These are phyloP conservation scores for Collybiopsis luxurians DNA, from an alignment of 768 basidiomycete species.

Conservation along the genomic window DNA sequence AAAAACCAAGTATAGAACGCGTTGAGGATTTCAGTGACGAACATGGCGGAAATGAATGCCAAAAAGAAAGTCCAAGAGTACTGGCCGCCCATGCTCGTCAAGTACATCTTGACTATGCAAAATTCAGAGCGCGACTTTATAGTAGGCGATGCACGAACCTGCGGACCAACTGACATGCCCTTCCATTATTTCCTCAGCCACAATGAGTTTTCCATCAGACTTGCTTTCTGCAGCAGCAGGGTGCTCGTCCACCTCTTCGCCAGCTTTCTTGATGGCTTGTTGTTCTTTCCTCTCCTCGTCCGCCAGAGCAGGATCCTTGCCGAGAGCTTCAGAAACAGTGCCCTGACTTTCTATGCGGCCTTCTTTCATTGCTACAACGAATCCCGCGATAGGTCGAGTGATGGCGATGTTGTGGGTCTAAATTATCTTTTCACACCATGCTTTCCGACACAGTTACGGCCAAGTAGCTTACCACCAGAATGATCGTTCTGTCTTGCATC, in stretches of 20 bases:
- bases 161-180: conserved; percentile 45
- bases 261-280: conserved; percentile 18
- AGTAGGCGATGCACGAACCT: conserved; percentile 13
- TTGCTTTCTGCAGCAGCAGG: conserved; percentile 20
- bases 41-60: conserved; percentile 8
- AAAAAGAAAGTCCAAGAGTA: conserved; percentile 15
- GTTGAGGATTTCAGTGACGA: conserved; percentile 10
- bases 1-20: conserved; percentile 16
- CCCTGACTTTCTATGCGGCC: conserved; percentile 44
- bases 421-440: neutral
- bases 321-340: conserved; percentile 38
- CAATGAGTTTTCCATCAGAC: conserved; percentile 39
- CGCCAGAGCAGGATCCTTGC: conserved; percentile 33
- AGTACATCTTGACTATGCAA: conserved; percentile 16
- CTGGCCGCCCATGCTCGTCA: conserved; percentile 14
- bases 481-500: conserved; percentile 73
- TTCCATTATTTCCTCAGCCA: conserved; percentile 43
- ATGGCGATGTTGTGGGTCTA: conserved; percentile 50
- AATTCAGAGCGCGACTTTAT: neutral
- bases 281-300: conserved; percentile 47
- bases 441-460: no score
- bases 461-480: conserved; percentile 60
- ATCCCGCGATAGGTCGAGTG: conserved; percentile 38
- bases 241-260: conserved; percentile 19
- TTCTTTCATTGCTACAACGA: conserved; percentile 44